Evolutionary conservation across 139 green algal species (phyloP), one percentile per base, ranked within the genome.

Genomic region (Tetradesmus lagerheimii): DNA sequence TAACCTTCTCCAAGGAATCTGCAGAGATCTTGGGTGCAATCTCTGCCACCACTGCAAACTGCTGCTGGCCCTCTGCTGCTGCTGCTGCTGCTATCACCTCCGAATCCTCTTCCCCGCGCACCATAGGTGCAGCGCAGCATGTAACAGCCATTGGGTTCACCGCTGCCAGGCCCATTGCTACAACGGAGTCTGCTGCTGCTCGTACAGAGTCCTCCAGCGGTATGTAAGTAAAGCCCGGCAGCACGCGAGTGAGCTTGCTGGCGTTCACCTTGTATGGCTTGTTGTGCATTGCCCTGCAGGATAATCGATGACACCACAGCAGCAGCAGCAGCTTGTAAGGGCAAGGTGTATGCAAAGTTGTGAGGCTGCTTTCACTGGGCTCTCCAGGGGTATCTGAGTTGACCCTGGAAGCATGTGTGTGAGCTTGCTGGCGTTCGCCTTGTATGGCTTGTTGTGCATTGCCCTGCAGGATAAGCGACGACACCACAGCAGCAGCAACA

Each of bases 361-460:
- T n/a, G n/a, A n/a, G n/a, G n/a, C n/a, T n/a, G n/a, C n/a, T n/a
- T n/a, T n/a, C n/a, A n/a, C n/a, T n/a, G n/a, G n/a, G n/a, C n/a
- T n/a, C n/a, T n/a, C n/a, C n/a, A n/a, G n/a, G n/a, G n/a, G n/a
- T n/a, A n/a, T n/a, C 16, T 75, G 64, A 75, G 11, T 29, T 35
- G 79, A 87, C 25, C 45, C 83, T n/a, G 62, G 83, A 1, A 88
- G 39, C 25, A 80, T 34, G 29, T 18, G 37, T 29, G 35, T 39
- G 2, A 88, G 39, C 37, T 88, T 88, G 8, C 27, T 45, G 35
- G 62, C 57, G n/a, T 88, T 62, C 35, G 80, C 83, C 62, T 45
- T 88, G 62, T 43, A 88, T n/a, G 83, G 83, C 37, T 88, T 88
- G 83, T 88, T 88, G 62, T 88, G 83, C 83, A 88, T 88, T 4